Evolutionary conservation across 2,329 filamentous ascomycete species (phyloP).

Genomic region (Colletotrichum sidae): DNA sequence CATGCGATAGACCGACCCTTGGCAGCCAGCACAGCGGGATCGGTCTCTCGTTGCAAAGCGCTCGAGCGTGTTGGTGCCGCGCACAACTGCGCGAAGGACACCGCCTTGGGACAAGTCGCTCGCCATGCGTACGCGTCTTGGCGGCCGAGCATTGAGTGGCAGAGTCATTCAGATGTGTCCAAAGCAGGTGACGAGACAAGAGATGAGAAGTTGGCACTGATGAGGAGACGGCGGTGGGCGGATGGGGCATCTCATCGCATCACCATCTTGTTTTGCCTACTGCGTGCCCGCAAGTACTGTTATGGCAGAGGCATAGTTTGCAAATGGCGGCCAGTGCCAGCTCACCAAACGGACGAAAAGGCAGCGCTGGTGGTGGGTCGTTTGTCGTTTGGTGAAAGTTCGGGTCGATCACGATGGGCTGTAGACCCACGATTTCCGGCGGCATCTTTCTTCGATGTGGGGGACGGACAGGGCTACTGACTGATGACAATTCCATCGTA

Average conservation of each 20-base stretch:
- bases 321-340: background rate
- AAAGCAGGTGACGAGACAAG: background rate
- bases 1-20: background rate
- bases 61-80: background rate
- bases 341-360: too few species aligned
- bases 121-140: background rate
- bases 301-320: conserved; percentile 1
- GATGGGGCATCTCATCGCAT: conserved; percentile 22
- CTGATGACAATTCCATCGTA: too few species aligned
- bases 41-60: background rate
- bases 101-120: conserved; percentile 28
- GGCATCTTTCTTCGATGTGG: conserved; percentile 10
- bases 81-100: conserved; percentile 33
- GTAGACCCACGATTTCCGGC: conserved; percentile 19
- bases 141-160: conserved; percentile 20
- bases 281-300: too few species aligned
- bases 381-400: conserved; percentile 15
- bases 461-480: background rate
- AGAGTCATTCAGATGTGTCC: conserved; percentile 32
- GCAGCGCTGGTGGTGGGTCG: conserved; percentile 13
- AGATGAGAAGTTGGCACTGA: conserved; percentile 6
- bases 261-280: conserved; percentile 9
- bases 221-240: background rate
- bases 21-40: background rate
- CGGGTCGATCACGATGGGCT: conserved; percentile 29